These are phyloP conservation scores for Hagleromyces aurorensis DNA, from an alignment of 805 yeast species.

Conservation along the genomic window DNA sequence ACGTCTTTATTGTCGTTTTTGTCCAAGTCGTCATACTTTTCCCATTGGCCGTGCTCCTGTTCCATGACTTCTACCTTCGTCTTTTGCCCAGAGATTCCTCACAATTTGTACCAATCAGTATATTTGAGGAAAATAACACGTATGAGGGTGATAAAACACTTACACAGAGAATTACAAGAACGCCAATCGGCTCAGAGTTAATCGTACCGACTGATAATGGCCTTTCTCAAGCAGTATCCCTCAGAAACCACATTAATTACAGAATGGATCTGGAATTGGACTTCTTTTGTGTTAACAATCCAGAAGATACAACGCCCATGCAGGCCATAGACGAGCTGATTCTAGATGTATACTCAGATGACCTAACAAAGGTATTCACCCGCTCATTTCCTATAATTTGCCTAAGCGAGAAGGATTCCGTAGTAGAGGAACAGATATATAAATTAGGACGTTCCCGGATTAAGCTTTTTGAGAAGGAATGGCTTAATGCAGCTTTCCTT, in stretches of 20 bases:
- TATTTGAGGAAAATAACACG: conserved; percentile 4
- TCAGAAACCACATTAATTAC: conserved; percentile 20
- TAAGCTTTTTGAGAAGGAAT: conserved; percentile 14
- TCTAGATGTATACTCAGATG: conserved; percentile 3
- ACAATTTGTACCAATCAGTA: conserved; percentile 18
- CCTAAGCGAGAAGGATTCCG: conserved; percentile 6
- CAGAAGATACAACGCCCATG: conserved; percentile 2
- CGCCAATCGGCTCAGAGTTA: conserved; percentile 10
- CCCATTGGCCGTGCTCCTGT: conserved; percentile 24
- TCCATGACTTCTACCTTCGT: conserved; percentile 23
- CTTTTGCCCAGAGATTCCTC: conserved; percentile 25
- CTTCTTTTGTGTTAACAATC: conserved; percentile 16
- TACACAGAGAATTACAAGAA: conserved; percentile 11
- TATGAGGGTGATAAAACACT: conserved; percentile 4
- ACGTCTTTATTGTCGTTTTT: conserved; percentile 11
- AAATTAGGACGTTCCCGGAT: conserved; percentile 12
- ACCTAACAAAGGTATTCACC: conserved; percentile 5
- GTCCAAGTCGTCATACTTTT: conserved; percentile 21
- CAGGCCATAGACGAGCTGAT: conserved; percentile 4
- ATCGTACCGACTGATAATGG: conserved; percentile 20
- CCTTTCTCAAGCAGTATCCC: conserved; percentile 14
- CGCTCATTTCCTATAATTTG: conserved; percentile 12
- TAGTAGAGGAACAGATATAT: conserved; percentile 8
- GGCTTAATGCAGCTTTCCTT: conserved; percentile 17
- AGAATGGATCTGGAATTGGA: conserved; percentile 20